Evolutionary conservation across 495 filamentous ascomycete species (phyloP).

Genomic region (Aspergillus taichungensis): DNA sequence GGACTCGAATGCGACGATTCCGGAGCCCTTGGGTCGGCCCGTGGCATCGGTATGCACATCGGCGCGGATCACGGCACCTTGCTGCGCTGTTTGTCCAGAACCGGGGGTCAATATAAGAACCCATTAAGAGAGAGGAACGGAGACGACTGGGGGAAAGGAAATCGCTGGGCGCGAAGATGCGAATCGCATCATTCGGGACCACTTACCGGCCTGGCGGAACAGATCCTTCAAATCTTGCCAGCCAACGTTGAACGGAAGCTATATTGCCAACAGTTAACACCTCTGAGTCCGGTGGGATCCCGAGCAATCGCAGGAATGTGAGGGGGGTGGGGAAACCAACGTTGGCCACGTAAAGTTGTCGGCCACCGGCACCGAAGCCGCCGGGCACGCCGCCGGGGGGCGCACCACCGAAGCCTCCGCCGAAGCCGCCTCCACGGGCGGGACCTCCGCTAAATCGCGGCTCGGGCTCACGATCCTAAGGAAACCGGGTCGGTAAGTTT

Average conservation of each 20-base stretch:
- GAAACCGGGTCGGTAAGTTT: slow-evolving; percentile 1
- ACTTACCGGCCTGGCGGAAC: slow-evolving; percentile 95
- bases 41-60: slow-evolving; percentile 90
- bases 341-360: slow-evolving; percentile 96
- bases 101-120: slow-evolving; percentile 20
- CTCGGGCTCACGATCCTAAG: slow-evolving; percentile 87
- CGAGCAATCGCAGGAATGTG: slow-evolving; percentile 3
- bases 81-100: slow-evolving; percentile 46
- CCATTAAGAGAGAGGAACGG: not conserved
- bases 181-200: too few relatives aligned
- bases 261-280: slow-evolving; percentile 22
- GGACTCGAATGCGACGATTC: slow-evolving; percentile 93
- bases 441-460: slow-evolving; percentile 81
- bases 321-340: slow-evolving; percentile 57
- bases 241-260: slow-evolving; percentile 96
- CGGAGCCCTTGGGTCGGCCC: slow-evolving; percentile 88
- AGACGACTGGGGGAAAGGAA: not conserved
- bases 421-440: slow-evolving; percentile 48
- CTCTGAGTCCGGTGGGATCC: slow-evolving; percentile 1
- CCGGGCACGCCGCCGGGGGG: slow-evolving; percentile 33
- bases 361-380: slow-evolving; percentile 50
- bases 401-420: slow-evolving; percentile 29
- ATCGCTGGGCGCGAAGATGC: too few relatives aligned
- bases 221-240: slow-evolving; percentile 99
- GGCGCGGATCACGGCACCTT: slow-evolving; percentile 84